Base-by-base conservation (phyloP, 768 basidiomycete species). In the Serendipita vermifera region DNA sequence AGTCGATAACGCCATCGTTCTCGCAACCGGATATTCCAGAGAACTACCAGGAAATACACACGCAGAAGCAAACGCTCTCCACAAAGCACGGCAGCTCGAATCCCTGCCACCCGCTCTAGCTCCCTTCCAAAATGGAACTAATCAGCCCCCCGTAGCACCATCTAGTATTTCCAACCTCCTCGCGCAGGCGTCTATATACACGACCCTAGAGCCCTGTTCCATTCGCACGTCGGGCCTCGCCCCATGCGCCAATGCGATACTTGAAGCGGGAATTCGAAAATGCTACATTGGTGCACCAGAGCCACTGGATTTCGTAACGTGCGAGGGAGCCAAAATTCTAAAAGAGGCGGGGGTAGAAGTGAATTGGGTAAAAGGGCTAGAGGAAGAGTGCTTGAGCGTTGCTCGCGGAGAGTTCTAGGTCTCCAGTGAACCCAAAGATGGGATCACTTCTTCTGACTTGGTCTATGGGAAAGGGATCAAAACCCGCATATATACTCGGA, bases 191-290 rank as follows among this genome's bases (percentile, higher is more conserved):
- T 86, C 90, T 66, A 82, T 87, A 38, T 98, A 96, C 65, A 94
- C 93, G 0, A 98, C 96, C 0, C 78, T 99, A 74, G 96, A 99
- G 65, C 96, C 94, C 7, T 99, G 96, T 66, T 94, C 91, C 3
- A 68, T 87, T 32, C 75, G 96, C 58, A 85, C 88, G 6, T 92
- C 88, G 0, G 93, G 94, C 2, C 75, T 93, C 39, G 69, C 81
- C 0, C 83, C 92, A 1, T 98, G 96, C 66, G 82, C 88, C 7
- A 79, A 91, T 59, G 85, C 86, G 2, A 77, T 98, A 53, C 78
- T 96, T 32, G 72, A 73, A 14, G 82, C 85, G 3, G 71, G 72
- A 38, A 73, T 98, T 36, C 77, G 71, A 41, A 75, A 83, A 20
- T 93, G 94, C 61, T 82, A 83, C 64, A 84, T 98, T 39, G 94